These are phyloP conservation scores for Lipomyces chichibuensis DNA, from an alignment of 805 yeast genomes.

Conservation along the genomic window DNA sequence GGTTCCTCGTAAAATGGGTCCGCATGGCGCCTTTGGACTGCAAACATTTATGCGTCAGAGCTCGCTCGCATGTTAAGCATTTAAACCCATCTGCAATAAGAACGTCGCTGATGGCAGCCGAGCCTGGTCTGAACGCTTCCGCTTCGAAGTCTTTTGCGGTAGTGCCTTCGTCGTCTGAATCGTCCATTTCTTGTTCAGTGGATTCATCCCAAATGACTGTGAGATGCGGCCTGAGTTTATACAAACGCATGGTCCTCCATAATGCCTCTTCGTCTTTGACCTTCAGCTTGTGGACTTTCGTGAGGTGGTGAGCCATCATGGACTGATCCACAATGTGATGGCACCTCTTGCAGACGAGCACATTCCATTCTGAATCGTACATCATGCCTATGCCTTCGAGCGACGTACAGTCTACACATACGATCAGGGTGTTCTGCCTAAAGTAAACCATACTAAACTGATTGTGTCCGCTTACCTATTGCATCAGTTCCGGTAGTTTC, in stretches of 20 bases:
- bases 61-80: not conserved
- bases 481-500: no score
- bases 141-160: not conserved
- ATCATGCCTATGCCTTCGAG: no score
- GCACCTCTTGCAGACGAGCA: no score
- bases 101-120: not conserved
- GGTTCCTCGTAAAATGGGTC: not conserved
- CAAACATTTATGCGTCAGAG: not conserved
- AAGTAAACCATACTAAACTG: no score
- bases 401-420: no score
- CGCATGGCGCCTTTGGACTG: not conserved
- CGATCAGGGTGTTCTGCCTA: no score
- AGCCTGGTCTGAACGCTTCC: not conserved
- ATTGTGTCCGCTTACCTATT: no score
- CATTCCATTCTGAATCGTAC: no score
- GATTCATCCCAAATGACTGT: not conserved
- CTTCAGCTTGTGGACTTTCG: no score
- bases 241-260: not conserved
- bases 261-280: no score
- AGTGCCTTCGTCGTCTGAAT: not conserved
- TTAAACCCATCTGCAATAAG: not conserved
- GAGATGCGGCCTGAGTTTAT: not conserved
- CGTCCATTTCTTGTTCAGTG: not conserved
- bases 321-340: no score
- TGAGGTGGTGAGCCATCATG: no score